phyloP scores from a whole-genome alignment of 169 alveolate species.

The Plasmodium chabaudi region DNA sequence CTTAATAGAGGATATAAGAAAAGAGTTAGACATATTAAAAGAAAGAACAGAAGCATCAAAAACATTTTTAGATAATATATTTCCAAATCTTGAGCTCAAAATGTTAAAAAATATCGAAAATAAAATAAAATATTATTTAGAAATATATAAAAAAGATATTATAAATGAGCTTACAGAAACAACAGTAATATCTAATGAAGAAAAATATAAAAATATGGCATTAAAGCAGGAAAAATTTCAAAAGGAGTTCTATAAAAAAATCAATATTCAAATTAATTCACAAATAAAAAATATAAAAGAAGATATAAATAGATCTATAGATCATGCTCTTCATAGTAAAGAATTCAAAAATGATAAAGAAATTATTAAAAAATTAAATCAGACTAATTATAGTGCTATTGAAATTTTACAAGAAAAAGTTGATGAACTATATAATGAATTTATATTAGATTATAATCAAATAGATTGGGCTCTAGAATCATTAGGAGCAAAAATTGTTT shows the following conservation, averaged over 20 bases:
- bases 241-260: slow-evolving; percentile 35
- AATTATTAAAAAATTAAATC: not conserved
- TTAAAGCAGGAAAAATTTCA: slow-evolving; percentile 52
- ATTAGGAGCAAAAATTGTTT: slow-evolving; percentile 73
- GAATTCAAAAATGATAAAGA: slow-evolving; percentile 22
- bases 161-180: slow-evolving; percentile 67
- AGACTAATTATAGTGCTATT: slow-evolving; percentile 6
- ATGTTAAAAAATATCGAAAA: slow-evolving; percentile 45
- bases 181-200: slow-evolving; percentile 65
- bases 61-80: slow-evolving; percentile 31
- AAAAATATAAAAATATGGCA: slow-evolving; percentile 34
- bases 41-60: slow-evolving; percentile 36
- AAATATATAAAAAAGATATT: slow-evolving; percentile 73
- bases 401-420: slow-evolving; percentile 68
- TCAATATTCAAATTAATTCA: slow-evolving; percentile 49
- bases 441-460: slow-evolving; percentile 72
- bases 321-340: slow-evolving; percentile 25
- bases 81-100: slow-evolving; percentile 32
- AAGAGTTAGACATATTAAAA: slow-evolving; percentile 31
- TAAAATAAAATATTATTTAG: slow-evolving; percentile 67
- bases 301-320: slow-evolving; percentile 31
- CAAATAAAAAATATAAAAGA: slow-evolving; percentile 69
- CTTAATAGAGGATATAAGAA: slow-evolving; percentile 14
- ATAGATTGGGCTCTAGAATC: slow-evolving; percentile 77
- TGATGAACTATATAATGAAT: slow-evolving; percentile 67